Conservation (phyloP, 2,329 filamentous ascomycete genomes). For the Colletotrichum sansevieriae region DNA sequence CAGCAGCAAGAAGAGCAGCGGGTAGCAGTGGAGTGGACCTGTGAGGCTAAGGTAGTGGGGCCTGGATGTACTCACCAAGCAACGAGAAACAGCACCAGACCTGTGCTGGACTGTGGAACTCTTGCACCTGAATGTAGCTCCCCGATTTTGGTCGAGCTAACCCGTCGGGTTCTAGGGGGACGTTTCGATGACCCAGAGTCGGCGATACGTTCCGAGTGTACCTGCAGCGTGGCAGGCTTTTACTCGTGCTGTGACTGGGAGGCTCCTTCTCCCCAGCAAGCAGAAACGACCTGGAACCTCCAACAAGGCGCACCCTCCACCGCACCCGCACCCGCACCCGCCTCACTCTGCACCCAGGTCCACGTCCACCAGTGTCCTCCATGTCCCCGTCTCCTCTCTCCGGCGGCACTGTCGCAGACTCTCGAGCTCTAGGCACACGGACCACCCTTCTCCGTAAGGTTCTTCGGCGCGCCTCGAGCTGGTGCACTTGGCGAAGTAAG, state of each 20-base stretch:
- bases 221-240: conserved; percentile 39
- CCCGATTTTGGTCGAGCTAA: conserved; percentile 12
- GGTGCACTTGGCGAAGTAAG: too few species aligned
- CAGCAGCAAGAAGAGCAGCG: conserved; percentile 23
- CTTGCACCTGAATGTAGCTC: conserved; percentile 20
- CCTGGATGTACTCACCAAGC: conserved; percentile 30
- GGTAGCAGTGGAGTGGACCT: conserved; percentile 20
- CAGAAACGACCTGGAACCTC: conserved; percentile 10
- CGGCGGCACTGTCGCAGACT: conserved; percentile 30
- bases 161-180: conserved; percentile 16
- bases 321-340: conserved; percentile 18
- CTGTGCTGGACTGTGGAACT: conserved; percentile 21
- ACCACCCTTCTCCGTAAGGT: conserved; percentile 13
- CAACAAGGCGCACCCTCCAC: too few species aligned
- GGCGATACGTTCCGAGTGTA: conserved; percentile 32
- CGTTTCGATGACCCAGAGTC: background rate
- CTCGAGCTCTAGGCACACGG: conserved; percentile 31
- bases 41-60: conserved; percentile 34
- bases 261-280: conserved; percentile 8
- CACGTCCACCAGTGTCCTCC: conserved; percentile 11
- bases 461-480: background rate
- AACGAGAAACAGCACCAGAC: conserved; percentile 30
- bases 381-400: conserved; percentile 15
- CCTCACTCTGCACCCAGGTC: conserved; percentile 32
- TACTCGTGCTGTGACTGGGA: conserved; percentile 32